Base-by-base conservation (phyloP, 2,329 filamentous ascomycete genomes). In the Ceratocystis lukuohia region DNA sequence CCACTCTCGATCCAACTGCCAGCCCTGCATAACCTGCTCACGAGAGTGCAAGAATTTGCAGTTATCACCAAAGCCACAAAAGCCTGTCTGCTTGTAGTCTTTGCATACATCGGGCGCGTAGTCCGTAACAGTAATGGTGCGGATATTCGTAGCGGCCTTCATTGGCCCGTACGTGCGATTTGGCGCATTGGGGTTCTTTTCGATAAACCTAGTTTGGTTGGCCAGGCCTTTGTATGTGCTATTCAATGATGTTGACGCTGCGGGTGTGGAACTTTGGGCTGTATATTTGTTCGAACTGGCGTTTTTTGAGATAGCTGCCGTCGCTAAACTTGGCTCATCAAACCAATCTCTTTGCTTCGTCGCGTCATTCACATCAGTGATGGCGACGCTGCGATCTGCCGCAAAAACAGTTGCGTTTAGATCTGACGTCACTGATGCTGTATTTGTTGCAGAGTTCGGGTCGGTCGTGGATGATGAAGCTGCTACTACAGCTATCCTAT, bases 1-100 rank as follows among this genome's bases (percentile, higher is more conserved):
- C 94, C 94, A 99, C 62, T 97, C 93, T 64, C 83, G 82, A 75
- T 99, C 94, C 3, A 99, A 80, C 74, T 97, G 91, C 94, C 94
- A 99, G 2, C 94, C 94, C 73, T 92, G 88, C 71, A 93, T 91
- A 73, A 90, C 88, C 74, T 91, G 88, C 71, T 89, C 87, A 67
- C 89, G 80, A 4, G 84, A 84, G 72, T 94, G 89, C 0, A 91
- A 73, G 73, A 86, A 94, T 72, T 91, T 96, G 78, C 92, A 96
- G 69, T 81, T 86, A 73, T 94, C 89, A 33, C 88, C 73, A 45
- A 76, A 76, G 0, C 75, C 83, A 70, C 84, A 88, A 73, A 85
- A 86, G 0, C 88, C 88, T 0, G 87, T 94, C 71, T 89, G 83
- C 71, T 93, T 93, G 76, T 90, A 94, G 73, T 97, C 94, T 75